These are phyloP conservation scores for Parietaria judaica DNA, from an alignment of 306 rosid genomes.

Conservation along the genomic window DNA sequence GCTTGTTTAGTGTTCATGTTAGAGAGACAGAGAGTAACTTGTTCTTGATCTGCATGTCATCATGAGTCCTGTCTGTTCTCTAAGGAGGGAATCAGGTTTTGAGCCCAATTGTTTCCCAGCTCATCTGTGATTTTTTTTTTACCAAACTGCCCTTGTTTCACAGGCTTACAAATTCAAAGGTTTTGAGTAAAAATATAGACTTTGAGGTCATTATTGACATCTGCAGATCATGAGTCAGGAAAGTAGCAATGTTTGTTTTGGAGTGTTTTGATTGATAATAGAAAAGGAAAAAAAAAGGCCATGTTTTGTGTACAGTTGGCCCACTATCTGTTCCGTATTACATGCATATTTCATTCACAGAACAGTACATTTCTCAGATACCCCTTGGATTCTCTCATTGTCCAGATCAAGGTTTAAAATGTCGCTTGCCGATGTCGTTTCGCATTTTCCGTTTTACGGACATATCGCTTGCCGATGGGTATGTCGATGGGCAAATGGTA, in stretches of 20 bases:
- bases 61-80: not conserved
- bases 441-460: too few relatives aligned
- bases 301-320: slow-evolving; percentile 1
- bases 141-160: slow-evolving; percentile 19
- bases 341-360: not conserved
- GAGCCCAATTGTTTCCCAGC: slow-evolving; percentile 28
- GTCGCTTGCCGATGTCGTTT: too few relatives aligned
- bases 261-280: too few relatives aligned
- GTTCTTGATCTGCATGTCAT: too few relatives aligned
- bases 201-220: slow-evolving; percentile 25
- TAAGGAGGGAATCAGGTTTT: slow-evolving; percentile 12
- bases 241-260: not conserved
- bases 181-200: not conserved
- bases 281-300: too few relatives aligned
- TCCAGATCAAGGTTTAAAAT: too few relatives aligned
- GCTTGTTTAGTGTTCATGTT: too few relatives aligned
- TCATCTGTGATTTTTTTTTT: slow-evolving; percentile 13
- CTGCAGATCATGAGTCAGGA: slow-evolving; percentile 5
- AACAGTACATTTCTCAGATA: slow-evolving; percentile 2
- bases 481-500: too few relatives aligned
- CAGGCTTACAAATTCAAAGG: too few relatives aligned
- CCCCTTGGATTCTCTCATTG: slow-evolving; percentile 1
- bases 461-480: too few relatives aligned
- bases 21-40: too few relatives aligned
- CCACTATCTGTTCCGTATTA: not conserved